Conservation (phyloP, 139 green algal species). For the Tetraselmis striata region DNA sequence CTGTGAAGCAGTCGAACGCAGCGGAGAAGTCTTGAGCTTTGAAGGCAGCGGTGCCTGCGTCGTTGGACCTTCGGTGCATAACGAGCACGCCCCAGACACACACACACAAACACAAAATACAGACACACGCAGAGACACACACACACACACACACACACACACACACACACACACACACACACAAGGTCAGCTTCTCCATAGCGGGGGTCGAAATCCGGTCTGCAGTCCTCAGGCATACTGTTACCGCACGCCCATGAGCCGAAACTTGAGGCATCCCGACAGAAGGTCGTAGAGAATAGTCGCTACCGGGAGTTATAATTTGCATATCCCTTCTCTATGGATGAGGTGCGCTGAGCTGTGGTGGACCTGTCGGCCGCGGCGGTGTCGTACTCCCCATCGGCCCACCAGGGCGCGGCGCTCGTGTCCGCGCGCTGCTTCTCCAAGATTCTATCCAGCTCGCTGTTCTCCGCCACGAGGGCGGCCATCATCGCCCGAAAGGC, state of each 20-base stretch:
- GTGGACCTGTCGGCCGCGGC: constrained; percentile 25
- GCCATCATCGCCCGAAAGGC: neutral
- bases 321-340: too few species aligned
- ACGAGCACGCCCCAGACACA: neutral
- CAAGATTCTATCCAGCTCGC: neutral
- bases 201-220: too few species aligned
- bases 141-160: too few species aligned
- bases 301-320: too few species aligned
- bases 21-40: constrained; percentile 13
- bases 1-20: constrained; percentile 47
- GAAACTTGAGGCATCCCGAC: too few species aligned
- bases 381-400: constrained; percentile 39
- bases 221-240: too few species aligned
- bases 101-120: too few species aligned
- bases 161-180: too few species aligned
- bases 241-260: too few species aligned
- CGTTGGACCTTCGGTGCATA: constrained; percentile 21
- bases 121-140: too few species aligned
- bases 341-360: neutral
- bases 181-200: too few species aligned
- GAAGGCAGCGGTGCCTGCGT: constrained; percentile 20
- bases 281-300: too few species aligned
- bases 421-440: neutral
- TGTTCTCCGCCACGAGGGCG: neutral
- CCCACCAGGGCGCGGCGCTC: constrained; percentile 29